Base-by-base conservation (phyloP, 495 filamentous ascomycete species). In the Entonaema liquescens region DNA sequence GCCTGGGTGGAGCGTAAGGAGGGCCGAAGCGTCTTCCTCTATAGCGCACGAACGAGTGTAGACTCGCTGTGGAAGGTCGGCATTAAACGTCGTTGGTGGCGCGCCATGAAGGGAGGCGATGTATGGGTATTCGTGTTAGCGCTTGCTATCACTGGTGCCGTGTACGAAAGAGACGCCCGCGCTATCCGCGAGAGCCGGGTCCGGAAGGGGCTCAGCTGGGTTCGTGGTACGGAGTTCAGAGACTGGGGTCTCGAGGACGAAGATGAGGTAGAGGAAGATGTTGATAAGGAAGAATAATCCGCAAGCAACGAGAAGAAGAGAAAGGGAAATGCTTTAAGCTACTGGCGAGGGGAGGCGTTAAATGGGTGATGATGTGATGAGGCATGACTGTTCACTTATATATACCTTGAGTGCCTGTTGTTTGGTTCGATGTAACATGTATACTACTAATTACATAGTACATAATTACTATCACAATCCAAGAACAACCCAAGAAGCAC, bases 31-130 rank as follows among this genome's bases (percentile, higher is more conserved):
- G 87, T 88, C 60, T 92, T 92, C 77, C 67, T 97, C 68, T 93
- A 93, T 70, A 87, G 87, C 47, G 88, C 90, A 62, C 85, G 94
- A 21, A 76, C 89, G 8, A 92, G 90, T 40, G 80, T 97, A 31
- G 91, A 97, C 73, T 90, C 87, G 36, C 76, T 92, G 47, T 98
- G 93, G 93, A 97, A 97, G 83, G 91, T 97, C 0, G 92, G 94
- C 11, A 87, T 89, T 53, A 98, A 98, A 87, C 83, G 89, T 35
- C 86, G 92, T 3, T 89, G 90, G 83, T 96, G 95, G 92, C 88
- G 84, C 59, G 92, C 92, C 6, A 83, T 95, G 75, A 89, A 84
- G 55, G 89, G 90, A 29, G 94, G 94, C 5, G 95, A 98, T 79
- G 86, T 98, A 25, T 85, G 89, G 83, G 77, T 99, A 2, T 91